Conservation (phyloP, 352 stramenopile genomes). For the Phytopythium vexans region DNA sequence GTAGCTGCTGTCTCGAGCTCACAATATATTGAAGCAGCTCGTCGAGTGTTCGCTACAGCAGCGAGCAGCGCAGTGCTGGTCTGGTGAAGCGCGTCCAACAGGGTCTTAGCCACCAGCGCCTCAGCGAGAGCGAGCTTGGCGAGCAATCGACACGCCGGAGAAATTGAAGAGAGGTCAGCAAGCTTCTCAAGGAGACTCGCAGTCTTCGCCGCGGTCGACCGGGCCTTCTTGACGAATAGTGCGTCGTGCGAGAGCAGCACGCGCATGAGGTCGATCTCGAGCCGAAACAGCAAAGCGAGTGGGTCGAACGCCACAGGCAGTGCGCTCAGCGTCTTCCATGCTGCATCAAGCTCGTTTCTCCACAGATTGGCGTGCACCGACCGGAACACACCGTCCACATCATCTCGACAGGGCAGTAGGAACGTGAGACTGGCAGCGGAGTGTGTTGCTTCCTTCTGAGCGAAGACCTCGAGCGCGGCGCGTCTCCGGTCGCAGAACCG, state of each 20-base stretch:
- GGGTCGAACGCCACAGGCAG: conserved; percentile 18
- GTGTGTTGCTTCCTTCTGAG: conserved; percentile 19
- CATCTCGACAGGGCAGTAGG: background rate
- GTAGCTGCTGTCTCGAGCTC: background rate
- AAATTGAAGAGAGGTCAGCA: conserved; percentile 25
- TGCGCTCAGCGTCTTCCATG: conserved; percentile 3
- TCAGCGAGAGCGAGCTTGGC: conserved; percentile 25
- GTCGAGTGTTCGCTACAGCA: background rate
- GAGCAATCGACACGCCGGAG: conserved; percentile 16
- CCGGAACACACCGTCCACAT: conserved; percentile 15
- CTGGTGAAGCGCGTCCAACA: conserved; percentile 7
- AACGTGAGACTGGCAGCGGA: too few relatives aligned
- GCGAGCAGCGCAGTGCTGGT: too few relatives aligned
- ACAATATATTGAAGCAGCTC: background rate
- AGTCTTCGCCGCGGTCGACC: conserved; percentile 13
- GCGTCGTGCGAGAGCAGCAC: conserved; percentile 38
- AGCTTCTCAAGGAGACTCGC: conserved; percentile 26
- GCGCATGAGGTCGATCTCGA: conserved; percentile 29
- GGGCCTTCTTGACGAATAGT: conserved; percentile 20
- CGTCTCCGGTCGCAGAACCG: conserved; percentile 31
- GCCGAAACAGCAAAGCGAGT: conserved; percentile 15
- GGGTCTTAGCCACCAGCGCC: conserved; percentile 19
- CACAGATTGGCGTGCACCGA: conserved; percentile 24
- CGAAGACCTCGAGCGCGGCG: conserved; percentile 25
- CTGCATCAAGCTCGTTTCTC: conserved; percentile 21